These are phyloP conservation scores for Microthlaspi erraticum DNA, from an alignment of 345 rosid genomes.

Conservation along the genomic window DNA sequence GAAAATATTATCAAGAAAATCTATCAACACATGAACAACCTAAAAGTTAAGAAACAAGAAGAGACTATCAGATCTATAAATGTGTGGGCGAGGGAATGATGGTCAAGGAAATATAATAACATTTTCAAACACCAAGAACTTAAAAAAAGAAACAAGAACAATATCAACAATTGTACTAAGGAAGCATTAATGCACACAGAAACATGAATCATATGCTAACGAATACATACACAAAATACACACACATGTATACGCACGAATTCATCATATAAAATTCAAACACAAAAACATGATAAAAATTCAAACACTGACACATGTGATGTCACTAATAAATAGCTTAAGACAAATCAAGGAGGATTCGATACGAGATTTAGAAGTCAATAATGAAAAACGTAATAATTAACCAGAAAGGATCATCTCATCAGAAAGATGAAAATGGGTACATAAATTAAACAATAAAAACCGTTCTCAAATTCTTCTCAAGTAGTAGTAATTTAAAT, in stretches of 20 bases:
- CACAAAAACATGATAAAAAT: background rate
- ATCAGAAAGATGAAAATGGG: conserved; percentile 33
- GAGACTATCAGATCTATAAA: background rate
- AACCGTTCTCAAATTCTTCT: conserved; percentile 11
- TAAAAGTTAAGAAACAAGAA: conserved; percentile 9
- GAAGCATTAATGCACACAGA: background rate
- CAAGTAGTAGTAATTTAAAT: conserved; percentile 24
- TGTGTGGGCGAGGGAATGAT: background rate
- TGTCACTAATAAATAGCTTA: background rate
- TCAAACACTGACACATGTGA: conserved; percentile 34
- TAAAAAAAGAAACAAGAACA: conserved; percentile 13
- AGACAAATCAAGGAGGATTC: background rate
- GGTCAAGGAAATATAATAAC: background rate
- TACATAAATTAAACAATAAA: conserved; percentile 41
- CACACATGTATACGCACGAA: conserved; percentile 35
- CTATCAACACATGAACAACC: background rate
- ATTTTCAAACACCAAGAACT: conserved; percentile 4
- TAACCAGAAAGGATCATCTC: conserved; percentile 26
- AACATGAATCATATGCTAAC: conserved; percentile 11
- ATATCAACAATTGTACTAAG: background rate
- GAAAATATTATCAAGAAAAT: background rate
- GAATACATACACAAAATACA: conserved; percentile 15
- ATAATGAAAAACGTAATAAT: conserved; percentile 25
- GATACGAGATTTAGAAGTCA: background rate
- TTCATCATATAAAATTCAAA: conserved; percentile 10